Evolutionary conservation across 768 basidiomycete genomes (phyloP).

Genomic region (Lactarius hatsudake): DNA sequence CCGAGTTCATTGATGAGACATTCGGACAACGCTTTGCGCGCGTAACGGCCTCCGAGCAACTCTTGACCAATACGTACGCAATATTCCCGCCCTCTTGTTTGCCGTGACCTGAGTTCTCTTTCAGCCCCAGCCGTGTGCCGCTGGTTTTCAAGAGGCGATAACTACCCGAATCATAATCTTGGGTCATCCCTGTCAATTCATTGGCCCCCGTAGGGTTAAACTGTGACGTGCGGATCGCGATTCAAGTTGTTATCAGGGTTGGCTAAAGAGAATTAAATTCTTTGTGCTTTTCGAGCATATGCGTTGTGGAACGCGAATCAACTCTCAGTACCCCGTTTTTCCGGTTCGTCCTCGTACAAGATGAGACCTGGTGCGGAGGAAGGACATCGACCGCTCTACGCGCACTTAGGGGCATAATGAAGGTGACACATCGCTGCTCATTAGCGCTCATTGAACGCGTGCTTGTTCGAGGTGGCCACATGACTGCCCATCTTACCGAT

Average conservation of each 20-base stretch:
- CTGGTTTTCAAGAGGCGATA: conserved; percentile 27
- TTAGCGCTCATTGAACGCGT: no score
- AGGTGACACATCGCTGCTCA: no score
- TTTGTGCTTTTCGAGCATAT: no score
- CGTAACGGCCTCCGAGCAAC: neutral
- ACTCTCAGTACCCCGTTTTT: no score
- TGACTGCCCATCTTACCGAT: no score
- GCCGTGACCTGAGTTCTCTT: neutral
- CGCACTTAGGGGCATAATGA: no score
- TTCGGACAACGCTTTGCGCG: conserved; percentile 42
- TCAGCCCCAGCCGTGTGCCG: conserved; percentile 24
- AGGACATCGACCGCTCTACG: no score
- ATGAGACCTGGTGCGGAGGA: no score
- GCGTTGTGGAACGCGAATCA: no score
- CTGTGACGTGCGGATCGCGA: neutral
- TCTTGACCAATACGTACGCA: conserved; percentile 19
- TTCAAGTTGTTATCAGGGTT: neutral
- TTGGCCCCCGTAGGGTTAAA: neutral
- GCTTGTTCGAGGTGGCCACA: no score
- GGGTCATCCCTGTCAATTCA: neutral
- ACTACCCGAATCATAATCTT: neutral
- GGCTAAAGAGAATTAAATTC: neutral
- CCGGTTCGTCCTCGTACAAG: no score
- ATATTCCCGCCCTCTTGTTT: no score
- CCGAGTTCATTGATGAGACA: conserved; percentile 43